Evolutionary conservation across 2,329 filamentous ascomycete species (phyloP).

Genomic region (Nakataea oryzae): DNA sequence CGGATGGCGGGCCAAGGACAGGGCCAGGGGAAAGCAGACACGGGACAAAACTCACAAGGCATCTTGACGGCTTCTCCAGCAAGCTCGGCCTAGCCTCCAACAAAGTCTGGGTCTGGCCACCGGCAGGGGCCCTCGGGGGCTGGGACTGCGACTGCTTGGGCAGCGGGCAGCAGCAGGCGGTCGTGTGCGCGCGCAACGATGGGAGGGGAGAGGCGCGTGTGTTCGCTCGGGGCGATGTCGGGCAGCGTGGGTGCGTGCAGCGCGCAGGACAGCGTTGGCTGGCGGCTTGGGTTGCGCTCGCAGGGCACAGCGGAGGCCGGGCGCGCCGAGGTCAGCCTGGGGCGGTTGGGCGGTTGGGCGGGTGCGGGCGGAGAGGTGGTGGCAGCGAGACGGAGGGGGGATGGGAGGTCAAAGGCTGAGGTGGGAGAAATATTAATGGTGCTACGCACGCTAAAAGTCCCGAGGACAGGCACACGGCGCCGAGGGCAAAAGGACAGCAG

Average conservation of each 20-base stretch:
- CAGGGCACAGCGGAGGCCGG: background rate
- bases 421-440: background rate
- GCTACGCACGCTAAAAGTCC: background rate
- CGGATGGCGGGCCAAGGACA: background rate
- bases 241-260: too few relatives aligned
- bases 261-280: background rate
- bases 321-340: background rate
- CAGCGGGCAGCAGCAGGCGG: background rate
- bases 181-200: background rate
- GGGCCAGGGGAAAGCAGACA: background rate
- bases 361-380: background rate
- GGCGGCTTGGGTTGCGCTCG: background rate
- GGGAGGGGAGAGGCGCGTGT: background rate
- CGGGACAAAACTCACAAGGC: slow-evolving; percentile 2
- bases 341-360: background rate
- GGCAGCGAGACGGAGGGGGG: background rate
- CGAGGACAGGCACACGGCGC: background rate
- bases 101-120: background rate
- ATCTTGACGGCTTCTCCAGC: background rate
- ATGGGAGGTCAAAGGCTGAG: background rate
- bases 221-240: background rate
- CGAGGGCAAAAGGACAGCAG: slow-evolving; percentile 1
- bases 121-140: background rate
- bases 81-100: background rate
- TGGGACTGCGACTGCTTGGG: background rate